Percentiles rank a stretch among this genome's conserved stretches.
Evolutionary conservation across 1,284 basidiomycete species (phyloP).

Genomic region (Pseudozyma thailandica): DNA sequence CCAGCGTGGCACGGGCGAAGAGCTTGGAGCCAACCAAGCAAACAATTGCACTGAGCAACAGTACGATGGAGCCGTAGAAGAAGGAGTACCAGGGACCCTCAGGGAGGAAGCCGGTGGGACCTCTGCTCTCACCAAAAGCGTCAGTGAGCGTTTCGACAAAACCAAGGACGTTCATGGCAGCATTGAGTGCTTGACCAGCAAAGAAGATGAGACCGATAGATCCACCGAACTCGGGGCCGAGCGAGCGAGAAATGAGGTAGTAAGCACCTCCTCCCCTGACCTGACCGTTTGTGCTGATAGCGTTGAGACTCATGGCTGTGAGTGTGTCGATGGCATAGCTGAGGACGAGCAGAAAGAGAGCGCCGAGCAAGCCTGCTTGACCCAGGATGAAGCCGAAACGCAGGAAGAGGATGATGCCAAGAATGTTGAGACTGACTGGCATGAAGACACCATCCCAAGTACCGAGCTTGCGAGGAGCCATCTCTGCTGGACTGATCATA

Average conservation of each 20-base stretch:
- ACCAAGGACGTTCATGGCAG: constrained; percentile 66
- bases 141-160: constrained; percentile 66
- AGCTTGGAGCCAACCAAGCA: constrained; percentile 65
- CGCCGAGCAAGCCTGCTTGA: constrained; percentile 63
- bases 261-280: constrained; percentile 67
- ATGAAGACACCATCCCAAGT: constrained; percentile 68
- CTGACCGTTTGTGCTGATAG: constrained; percentile 67
- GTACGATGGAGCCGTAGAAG: constrained; percentile 61
- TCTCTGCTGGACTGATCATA: constrained; percentile 54
- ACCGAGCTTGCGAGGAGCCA: constrained; percentile 62
- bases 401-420: constrained; percentile 67
- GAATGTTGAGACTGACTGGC: constrained; percentile 67
- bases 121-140: constrained; percentile 58
- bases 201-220: constrained; percentile 67
- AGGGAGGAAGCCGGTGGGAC: constrained; percentile 51
- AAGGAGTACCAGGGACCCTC: constrained; percentile 65
- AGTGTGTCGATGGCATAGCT: constrained; percentile 65
- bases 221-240: constrained; percentile 67
- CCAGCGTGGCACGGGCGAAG: constrained; percentile 62
- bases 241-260: constrained; percentile 66
- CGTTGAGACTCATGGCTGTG: constrained; percentile 65
- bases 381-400: constrained; percentile 67
- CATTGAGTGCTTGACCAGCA: constrained; percentile 64
- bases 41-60: constrained; percentile 60
- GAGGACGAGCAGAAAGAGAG: constrained; percentile 57